Evolutionary conservation across 805 yeast genomes (phyloP).

Genomic region (Saccharomyces cerevisiae): DNA sequence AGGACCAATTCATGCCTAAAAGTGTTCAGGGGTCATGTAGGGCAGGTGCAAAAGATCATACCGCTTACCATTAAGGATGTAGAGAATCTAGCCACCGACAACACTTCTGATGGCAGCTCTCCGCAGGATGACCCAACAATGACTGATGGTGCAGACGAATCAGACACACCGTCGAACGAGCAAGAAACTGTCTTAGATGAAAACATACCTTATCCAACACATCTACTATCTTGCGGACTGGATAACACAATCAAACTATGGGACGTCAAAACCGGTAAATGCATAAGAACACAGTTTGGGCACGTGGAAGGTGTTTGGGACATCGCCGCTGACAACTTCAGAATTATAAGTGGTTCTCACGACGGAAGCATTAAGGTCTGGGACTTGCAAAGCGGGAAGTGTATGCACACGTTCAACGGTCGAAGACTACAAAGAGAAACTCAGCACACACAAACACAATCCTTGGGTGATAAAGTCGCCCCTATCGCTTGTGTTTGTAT

Average conservation of each 20-base stretch:
- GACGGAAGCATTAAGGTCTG: conserved; percentile 87
- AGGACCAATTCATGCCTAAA: conserved; percentile 68
- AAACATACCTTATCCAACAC: conserved; percentile 55
- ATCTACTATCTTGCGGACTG: conserved; percentile 75
- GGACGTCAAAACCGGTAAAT: conserved; percentile 81
- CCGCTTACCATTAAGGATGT: conserved; percentile 71
- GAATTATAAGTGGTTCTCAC: conserved; percentile 91
- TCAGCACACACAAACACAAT: neutral
- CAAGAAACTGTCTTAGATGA: conserved; percentile 18
- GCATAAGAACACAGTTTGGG: conserved; percentile 91
- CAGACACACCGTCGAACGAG: conserved; percentile 4
- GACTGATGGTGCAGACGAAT: neutral
- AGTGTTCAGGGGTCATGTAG: conserved; percentile 81
- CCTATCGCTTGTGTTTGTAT: conserved; percentile 62
- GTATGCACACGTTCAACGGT: conserved; percentile 87
- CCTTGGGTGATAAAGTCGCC: conserved; percentile 6
- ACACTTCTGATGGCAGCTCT: conserved; percentile 20
- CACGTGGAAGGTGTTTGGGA: conserved; percentile 99
- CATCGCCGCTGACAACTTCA: conserved; percentile 88
- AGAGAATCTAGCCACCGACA: conserved; percentile 40
- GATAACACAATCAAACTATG: conserved; percentile 91
- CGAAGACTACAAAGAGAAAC: conserved; percentile 11
- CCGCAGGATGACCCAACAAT: conserved; percentile 7
- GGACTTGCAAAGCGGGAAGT: conserved; percentile 92
- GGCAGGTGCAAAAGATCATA: conserved; percentile 87